Conservation (phyloP, 192 early-diverging fungal genomes). For the Thoreauomyces humboldtii region DNA sequence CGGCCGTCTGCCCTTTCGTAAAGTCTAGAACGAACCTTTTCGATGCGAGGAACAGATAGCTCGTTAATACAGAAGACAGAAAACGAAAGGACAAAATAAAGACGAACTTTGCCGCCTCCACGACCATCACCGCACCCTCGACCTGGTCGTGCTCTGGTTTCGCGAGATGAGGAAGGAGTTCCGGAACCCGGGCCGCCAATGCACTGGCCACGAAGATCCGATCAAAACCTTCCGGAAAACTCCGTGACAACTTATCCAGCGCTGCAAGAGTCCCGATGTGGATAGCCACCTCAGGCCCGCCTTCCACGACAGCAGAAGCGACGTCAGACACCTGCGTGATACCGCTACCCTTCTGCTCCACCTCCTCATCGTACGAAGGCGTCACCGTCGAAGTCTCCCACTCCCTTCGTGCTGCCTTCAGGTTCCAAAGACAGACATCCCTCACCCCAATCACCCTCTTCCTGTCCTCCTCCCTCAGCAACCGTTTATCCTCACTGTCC, state of each 20-base stretch:
- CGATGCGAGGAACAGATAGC: neutral
- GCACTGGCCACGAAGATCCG: constrained; percentile 29
- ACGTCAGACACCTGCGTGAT: neutral
- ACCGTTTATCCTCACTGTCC: constrained; percentile 44
- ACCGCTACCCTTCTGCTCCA: neutral
- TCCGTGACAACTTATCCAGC: constrained; percentile 15
- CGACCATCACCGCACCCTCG: constrained; percentile 11
- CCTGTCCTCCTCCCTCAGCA: constrained; percentile 48
- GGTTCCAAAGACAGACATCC: neutral
- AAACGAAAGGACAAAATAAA: neutral
- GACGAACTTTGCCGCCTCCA: constrained; percentile 37
- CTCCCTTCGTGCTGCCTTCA: neutral
- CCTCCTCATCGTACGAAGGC: no score
- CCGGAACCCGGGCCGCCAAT: constrained; percentile 32
- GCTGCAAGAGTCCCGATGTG: neutral
- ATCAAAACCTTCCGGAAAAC: constrained; percentile 23
- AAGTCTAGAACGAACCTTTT: constrained; percentile 18
- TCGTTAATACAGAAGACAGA: neutral
- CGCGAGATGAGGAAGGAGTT: neutral
- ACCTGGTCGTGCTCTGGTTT: neutral
- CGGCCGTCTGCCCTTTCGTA: constrained; percentile 4
- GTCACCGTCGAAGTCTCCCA: neutral
- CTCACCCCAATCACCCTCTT: neutral
- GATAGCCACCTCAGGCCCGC: neutral
- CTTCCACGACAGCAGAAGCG: neutral